Base-by-base conservation (phyloP, 2,329 filamentous ascomycete species). In the Ophiostoma piceae region DNA sequence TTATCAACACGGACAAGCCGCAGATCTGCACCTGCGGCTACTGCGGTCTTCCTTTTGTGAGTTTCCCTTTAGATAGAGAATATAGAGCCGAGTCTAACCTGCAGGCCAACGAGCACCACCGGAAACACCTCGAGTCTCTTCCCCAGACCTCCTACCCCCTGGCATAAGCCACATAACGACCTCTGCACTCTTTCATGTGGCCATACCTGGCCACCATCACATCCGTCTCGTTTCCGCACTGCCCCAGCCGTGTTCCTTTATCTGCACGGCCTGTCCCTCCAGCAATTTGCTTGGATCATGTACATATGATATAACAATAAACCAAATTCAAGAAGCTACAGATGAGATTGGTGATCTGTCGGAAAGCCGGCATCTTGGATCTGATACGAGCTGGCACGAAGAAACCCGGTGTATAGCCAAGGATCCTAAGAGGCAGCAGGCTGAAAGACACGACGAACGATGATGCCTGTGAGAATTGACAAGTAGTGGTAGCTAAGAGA, bases 1-100 rank as follows among this genome's bases (percentile, higher is more conserved):
- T 93, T 80, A 99, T 99, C 87, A 99, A 99, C 82, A 90, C 91
- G 74, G 95, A 99, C 82, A 98, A 97, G 85, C 92, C 95, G 62
- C 89, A 98, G 84, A 97, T 99, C 76, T 87, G 57, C 67, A 84
- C 84, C 78, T 99, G 95, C 84, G 90, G 86, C 77, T 99, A 99
- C 84, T 99, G 95, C 79, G 95, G 95, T 68, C 79, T 95, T 74
- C 95, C 95, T 75, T 99, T 89, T 79, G 95, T 98, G 86, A 78
- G 94, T 81, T 12, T n/a, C n/a, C n/a, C n/a, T n/a, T n/a, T n/a
- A n/a, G n/a, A n/a, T n/a, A n/a, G n/a, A n/a, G n/a, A n/a, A n/a
- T 29, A 29, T 29, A 29, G 26, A 29, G 26, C 26, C 26, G 26
- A 29, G 1, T 29, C 26, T 29, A 29, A 29, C 26, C 26, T 35